Base-by-base conservation (phyloP, 2,329 filamentous ascomycete genomes). In the Colletotrichum magnum region DNA sequence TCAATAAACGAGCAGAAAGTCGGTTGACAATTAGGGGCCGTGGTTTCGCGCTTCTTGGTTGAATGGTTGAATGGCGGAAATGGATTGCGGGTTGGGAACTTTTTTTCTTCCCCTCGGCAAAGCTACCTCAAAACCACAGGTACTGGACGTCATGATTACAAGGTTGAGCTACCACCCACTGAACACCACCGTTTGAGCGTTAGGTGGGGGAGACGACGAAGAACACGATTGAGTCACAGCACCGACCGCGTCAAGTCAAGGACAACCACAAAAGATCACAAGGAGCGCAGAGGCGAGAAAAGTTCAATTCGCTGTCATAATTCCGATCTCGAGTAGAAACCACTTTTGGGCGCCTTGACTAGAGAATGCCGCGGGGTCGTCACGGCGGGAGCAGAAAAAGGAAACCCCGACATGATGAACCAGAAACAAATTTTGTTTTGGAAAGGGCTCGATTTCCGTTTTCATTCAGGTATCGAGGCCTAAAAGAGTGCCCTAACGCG, bases 401-500 rank as follows among this genome's bases (percentile, higher is more conserved):
- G 10, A 50, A 26, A 63, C 58, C 50, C 41, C 63, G 62, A 65
- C 57, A 57, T 68, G 41, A 43, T 43, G 32, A 41, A 57, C 52
- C 64, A 67, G 60, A 24, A 67, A 56, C 26, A 61, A 45, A 12
- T 13, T 54, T 36, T 36, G 32, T 36, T 56, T 50, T 43, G 58
- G 48, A n/a, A 59, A 68, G 58, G 64, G 68, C 68, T 70, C 64
- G 68, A 70, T 70, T 69, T 71, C 70, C 70, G 70, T 72, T 68
- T 71, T 72, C 71, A 72, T 72, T 72, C 61, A 68, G 69, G 64
- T 70, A 69, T 70, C 69, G 65, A 72, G 58, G 56, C 69, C 71
- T 36, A 68, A 68, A 68, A 68, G 28, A 64, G 68, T 68, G 80
- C 79, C 80, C 74, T 78, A 78, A 78, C 81, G 80, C 59, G 84